phyloP scores from a whole-genome alignment of 164 flowering plant genomes.

The Vitis vinifera region DNA sequence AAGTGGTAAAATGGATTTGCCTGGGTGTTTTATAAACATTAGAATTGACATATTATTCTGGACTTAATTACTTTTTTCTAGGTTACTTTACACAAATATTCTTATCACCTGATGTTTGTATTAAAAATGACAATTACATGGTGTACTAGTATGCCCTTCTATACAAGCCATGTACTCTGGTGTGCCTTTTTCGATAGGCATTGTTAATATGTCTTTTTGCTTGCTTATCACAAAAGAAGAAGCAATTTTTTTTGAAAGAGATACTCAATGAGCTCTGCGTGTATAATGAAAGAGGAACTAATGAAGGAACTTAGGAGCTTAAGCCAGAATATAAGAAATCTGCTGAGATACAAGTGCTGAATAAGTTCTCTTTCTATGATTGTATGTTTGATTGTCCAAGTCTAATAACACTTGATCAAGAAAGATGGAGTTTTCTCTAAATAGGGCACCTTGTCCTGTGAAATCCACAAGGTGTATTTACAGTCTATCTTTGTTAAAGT shows the following conservation, averaged over 20 bases:
- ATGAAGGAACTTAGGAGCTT: slow-evolving; percentile 90
- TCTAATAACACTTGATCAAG: not conserved
- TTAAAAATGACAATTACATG: too few relatives aligned
- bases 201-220: too few relatives aligned
- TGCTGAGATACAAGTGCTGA: slow-evolving; percentile 56
- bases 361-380: slow-evolving; percentile 16
- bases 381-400: slow-evolving; percentile 3
- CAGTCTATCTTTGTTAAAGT: not conserved
- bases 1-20: too few relatives aligned
- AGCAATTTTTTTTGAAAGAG: slow-evolving; percentile 88
- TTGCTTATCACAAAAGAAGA: slow-evolving; percentile 12
- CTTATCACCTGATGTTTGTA: too few relatives aligned
- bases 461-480: slow-evolving; percentile 1
- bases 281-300: slow-evolving; percentile 85
- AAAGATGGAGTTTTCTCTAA: not conserved
- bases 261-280: slow-evolving; percentile 86
- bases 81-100: too few relatives aligned
- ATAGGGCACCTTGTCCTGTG: not conserved
- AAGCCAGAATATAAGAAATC: slow-evolving; percentile 90
- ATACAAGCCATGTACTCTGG: too few relatives aligned
- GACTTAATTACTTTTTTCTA: too few relatives aligned
- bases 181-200: too few relatives aligned
- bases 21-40: too few relatives aligned
- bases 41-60: too few relatives aligned
- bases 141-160: too few relatives aligned